Conservation (phyloP, 441 rosid species). For the Capsella rubella region DNA sequence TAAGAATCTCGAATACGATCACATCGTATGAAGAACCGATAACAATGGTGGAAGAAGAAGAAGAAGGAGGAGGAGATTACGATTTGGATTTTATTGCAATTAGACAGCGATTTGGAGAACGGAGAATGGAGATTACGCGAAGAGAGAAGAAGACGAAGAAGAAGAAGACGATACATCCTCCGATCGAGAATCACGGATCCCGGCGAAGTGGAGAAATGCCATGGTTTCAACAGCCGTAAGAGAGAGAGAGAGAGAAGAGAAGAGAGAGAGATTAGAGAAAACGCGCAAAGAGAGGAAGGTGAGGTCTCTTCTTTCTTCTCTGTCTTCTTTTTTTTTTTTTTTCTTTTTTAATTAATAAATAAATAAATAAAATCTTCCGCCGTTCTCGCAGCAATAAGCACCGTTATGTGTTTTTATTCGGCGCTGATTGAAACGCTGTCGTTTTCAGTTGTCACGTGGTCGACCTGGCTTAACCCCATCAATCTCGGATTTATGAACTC, state of each 20-base stretch:
- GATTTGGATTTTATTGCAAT: constrained; percentile 17
- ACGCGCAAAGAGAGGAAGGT: constrained; percentile 63
- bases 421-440: constrained; percentile 33
- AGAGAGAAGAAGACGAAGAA: constrained; percentile 33
- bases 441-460: constrained; percentile 36
- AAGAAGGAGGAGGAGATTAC: constrained; percentile 27
- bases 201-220: constrained; percentile 57
- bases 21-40: constrained; percentile 6
- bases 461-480: constrained; percentile 41
- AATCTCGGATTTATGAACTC: constrained; percentile 28
- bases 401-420: constrained; percentile 42
- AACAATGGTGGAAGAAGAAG: constrained; percentile 23
- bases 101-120: background rate
- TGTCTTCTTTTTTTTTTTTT: constrained; percentile 23
- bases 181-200: constrained; percentile 65
- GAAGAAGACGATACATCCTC: constrained; percentile 18
- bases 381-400: constrained; percentile 53
- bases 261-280: constrained; percentile 33
- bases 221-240: constrained; percentile 45
- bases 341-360: constrained; percentile 1
- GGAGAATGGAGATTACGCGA: constrained; percentile 40
- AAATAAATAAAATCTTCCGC: constrained; percentile 35
- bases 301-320: constrained; percentile 39
- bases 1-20: background rate
- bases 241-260: constrained; percentile 33